Base-by-base conservation (phyloP, 306 rosid species). In the Casuarina equisetifolia region DNA sequence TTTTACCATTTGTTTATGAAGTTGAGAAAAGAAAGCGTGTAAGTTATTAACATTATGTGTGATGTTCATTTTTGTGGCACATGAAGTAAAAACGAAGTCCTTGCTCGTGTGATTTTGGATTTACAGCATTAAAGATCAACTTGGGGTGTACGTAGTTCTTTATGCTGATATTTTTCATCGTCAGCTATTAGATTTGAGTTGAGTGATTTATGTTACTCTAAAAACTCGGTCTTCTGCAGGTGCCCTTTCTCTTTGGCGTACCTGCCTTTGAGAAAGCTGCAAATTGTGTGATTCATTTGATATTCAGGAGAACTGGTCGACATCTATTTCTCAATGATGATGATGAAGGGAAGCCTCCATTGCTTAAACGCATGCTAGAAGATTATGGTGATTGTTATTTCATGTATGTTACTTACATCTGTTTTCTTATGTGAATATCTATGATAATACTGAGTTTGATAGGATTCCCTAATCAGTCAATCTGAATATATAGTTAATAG, bases 231-330 rank as follows among this genome's bases (percentile, higher is more conserved):
- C 38, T 49, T 70, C 70, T 85, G 52, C 89, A 96, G 99, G 99
- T 96, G 44, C 99, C 99, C 16, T 96, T 96, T 88, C 99, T 96
- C 82, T 92, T 92, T 80, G 99, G 99, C 71, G 87, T 96, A 64
- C 48, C 90, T 85, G 97, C 96, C 11, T 75, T 96, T 36, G 98
- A 96, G 90, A 96, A 85, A 77, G 35, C 78, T 69, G 99, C 99
- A 52, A 87, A 89, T 75, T 79, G 61, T 57, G 86, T 96, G 57
- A 96, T 96, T 74, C 96, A 96, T 88, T 93, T 73, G 84, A 91
- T 96, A 80, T 91, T 96, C 85, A 93, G 93, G 90, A 90, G 99
- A 86, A 96, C 99, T 0, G 99, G 99, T n/a, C 88, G 87, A 62
- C 99, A 96, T 88, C 94, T 96, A 76, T 96, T 96, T 85, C 92